Base-by-base conservation (phyloP, 1,139 yeast genomes). In the Blastobotrys proliferans region DNA sequence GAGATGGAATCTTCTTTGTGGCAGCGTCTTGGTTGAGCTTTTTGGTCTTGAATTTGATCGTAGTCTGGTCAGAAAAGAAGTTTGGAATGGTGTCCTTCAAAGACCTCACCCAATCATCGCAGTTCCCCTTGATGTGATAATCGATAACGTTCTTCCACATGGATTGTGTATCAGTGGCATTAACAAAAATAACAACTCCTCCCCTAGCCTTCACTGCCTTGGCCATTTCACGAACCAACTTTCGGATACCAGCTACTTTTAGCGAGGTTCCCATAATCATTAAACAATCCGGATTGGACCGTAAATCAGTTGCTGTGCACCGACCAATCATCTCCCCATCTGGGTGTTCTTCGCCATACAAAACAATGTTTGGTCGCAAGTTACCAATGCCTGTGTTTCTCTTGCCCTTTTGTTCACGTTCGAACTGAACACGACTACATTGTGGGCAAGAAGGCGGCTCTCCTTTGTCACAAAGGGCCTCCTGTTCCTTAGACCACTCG, bases 331-430 rank as follows among this genome's bases (percentile, higher is more conserved):
- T 64, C 44, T 82, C 88, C 3, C 83, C 76, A 49, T 77, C 77
- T 1, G 92, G 90, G 57, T 84, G 94, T 56, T 82, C 76, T 56
- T 83, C 94, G 3, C 92, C 92, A 55, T 83, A 83, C 30, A 83
- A 69, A 3, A 83, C 88, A 45, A 83, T 82, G 51, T 81, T 79
- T 1, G 94, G 94, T 38, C 90, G 67, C 39, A 84, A 67, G 25
- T 77, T 63, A 1, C 94, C 94, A 14, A 81, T 71, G 58, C 48
- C 81, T 68, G 49, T 81, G 66, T 48, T 72, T 38, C 94, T 63
- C 56, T 83, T 82, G 2, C 94, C 94, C 18, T 70, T 65, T 43
- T 67, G 70, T 29, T 76, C 63, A 34, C 90, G 63, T 43, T 74
- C 75, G 46, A 74, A 68, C 51, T 73, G 77, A 43, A 72, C 69